Evolutionary conservation across 2,329 filamentous ascomycete species (phyloP).

Genomic region (Calonectria pteridis): DNA sequence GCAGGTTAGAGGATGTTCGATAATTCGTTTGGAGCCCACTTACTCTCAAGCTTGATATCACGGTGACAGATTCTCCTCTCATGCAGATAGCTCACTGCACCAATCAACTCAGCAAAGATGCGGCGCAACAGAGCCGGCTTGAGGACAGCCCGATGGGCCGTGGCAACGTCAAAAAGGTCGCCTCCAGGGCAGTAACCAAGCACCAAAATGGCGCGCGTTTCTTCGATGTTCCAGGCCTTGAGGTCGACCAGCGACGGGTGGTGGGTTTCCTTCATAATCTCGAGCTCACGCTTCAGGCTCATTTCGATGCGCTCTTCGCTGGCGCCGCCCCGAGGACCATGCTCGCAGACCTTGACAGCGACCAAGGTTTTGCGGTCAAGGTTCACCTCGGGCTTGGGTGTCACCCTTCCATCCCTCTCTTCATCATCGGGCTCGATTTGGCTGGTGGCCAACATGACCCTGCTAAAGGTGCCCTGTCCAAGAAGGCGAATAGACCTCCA

Average conservation of each 20-base stretch:
- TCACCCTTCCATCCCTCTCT: slow-evolving; percentile 48
- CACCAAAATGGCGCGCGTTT: slow-evolving; percentile 84
- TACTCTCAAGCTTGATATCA: slow-evolving; percentile 97
- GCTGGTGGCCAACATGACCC: slow-evolving; percentile 90
- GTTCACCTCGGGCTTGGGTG: slow-evolving; percentile 46
- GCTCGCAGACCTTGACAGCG: slow-evolving; percentile 94
- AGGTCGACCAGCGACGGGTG: slow-evolving; percentile 93
- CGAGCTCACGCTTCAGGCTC: slow-evolving; percentile 92
- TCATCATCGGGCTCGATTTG: slow-evolving; percentile 69
- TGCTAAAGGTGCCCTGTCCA: slow-evolving; percentile 95
- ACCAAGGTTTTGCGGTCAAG: slow-evolving; percentile 84
- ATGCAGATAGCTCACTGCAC: slow-evolving; percentile 89
- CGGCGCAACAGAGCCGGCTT: slow-evolving; percentile 79
- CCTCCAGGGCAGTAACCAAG: slow-evolving; percentile 94
- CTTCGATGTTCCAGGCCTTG: slow-evolving; percentile 90
- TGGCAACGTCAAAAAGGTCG: slow-evolving; percentile 94
- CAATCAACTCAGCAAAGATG: slow-evolving; percentile 90
- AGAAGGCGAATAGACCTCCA: slow-evolving; percentile 86
- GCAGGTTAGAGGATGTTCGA: slow-evolving; percentile 15
- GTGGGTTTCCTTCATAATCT: slow-evolving; percentile 88
- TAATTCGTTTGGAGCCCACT: slow-evolving; percentile 48
- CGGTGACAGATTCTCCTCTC: slow-evolving; percentile 89
- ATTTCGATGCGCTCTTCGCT: slow-evolving; percentile 94
- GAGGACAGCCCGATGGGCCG: slow-evolving; percentile 75
- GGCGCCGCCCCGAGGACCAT: slow-evolving; percentile 92